Conservation (phyloP, 2,329 filamentous ascomycete species). For the Verticillium longisporum region DNA sequence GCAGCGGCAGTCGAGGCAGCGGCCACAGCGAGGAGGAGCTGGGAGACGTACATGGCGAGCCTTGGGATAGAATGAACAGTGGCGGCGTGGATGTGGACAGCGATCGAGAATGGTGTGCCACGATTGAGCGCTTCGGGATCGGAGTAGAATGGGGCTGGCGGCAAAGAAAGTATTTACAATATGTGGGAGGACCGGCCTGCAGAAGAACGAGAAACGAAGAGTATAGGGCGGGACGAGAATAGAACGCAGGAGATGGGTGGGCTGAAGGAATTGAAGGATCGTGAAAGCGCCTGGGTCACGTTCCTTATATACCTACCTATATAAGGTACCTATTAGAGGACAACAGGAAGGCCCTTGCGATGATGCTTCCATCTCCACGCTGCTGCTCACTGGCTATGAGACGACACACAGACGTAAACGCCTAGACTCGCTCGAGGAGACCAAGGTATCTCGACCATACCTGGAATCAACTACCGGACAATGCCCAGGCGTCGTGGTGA, state of each 20-base stretch:
- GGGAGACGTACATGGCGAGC: neutral
- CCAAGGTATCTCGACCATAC: neutral
- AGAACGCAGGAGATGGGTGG: neutral
- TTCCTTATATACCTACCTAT: neutral
- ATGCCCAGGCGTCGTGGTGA: too few relatives aligned
- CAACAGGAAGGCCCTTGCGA: neutral
- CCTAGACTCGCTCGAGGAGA: neutral
- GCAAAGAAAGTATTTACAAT: neutral
- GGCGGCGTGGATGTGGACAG: too few relatives aligned
- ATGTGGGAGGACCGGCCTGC: neutral
- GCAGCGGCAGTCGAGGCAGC: neutral
- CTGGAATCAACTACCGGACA: too few relatives aligned
- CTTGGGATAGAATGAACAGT: too few relatives aligned
- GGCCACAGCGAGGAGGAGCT: neutral
- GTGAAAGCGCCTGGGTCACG: neutral
- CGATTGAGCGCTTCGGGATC: too few relatives aligned
- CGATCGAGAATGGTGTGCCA: too few relatives aligned
- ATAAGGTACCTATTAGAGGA: neutral
- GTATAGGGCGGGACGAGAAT: neutral
- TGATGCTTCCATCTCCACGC: neutral
- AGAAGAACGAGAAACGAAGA: neutral
- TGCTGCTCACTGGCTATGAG: neutral
- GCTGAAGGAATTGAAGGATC: neutral
- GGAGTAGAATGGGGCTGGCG: neutral
- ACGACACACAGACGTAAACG: neutral